Evolutionary conservation across 2,329 filamentous ascomycete genomes (phyloP), one percentile per base, ranked within the genome.

Genomic region (Calonectria pseudoreteaudii): DNA sequence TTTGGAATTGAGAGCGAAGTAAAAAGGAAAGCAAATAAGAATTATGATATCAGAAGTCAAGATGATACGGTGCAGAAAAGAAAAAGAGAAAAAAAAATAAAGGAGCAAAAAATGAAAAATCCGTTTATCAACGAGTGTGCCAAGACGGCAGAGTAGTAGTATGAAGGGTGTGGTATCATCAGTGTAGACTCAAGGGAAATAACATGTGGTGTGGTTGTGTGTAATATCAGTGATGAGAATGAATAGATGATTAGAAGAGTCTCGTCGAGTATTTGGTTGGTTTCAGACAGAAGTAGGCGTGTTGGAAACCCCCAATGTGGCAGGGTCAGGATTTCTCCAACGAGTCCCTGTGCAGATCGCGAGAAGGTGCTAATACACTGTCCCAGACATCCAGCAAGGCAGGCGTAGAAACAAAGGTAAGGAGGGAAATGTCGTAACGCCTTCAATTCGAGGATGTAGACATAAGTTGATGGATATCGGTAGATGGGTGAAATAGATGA

Each of bases 151-250:
- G 70, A 68, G 71, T 68, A 68, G 71, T 68, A 74, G 68, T 65
- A 68, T 52, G 65, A 69, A 71, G 74, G 62, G 50, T 74, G 71
- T 80, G 78, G 74, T 77, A 78, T 77, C 76, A 75, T 79, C 74
- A 72, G 73, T 78, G 76, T 74, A 76, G 69, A 72, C 73, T 65
- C 71, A 77, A 72, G 44, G 67, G 67, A 75, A 78, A 72, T 73
- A 72, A 74, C 71, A 31, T 53, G 47, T 14, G 50, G 41, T 58
- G 71, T 71, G 66, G 36, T 30, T 50, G 41, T 66, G 66, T 64
- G 70, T 53, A 50, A 66, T 62, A 31, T 69, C 31, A 44, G 53
- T 49, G 65, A 49, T 44, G 47, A 65, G 67, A 71, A 66, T 49
- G 13, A 67, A 67, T 58, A 70, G 23, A 50, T 50, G 56, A 18